These are phyloP conservation scores for Naganishia vaughanmartiniae DNA, from an alignment of 768 basidiomycete species.

Conservation along the genomic window DNA sequence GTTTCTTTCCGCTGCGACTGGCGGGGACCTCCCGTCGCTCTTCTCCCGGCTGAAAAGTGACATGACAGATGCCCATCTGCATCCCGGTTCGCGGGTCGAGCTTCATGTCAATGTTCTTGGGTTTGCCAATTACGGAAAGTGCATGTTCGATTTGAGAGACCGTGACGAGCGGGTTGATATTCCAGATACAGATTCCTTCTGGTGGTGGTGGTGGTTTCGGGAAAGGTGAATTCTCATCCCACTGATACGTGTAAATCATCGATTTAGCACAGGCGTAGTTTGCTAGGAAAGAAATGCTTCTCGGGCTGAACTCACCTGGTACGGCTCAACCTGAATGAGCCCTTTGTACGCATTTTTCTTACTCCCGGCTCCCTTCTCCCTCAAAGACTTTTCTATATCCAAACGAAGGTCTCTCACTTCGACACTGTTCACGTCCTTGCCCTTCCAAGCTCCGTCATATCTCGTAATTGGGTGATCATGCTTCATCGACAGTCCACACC, in stretches of 20 bases:
- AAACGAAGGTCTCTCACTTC: conserved; percentile 25
- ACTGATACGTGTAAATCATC: conserved; percentile 55
- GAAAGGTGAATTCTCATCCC: conserved; percentile 69
- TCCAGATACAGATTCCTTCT: conserved; percentile 65
- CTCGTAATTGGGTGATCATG: conserved; percentile 18
- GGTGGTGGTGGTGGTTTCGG: conserved; percentile 66
- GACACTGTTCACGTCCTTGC: conserved; percentile 18
- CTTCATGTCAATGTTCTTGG: conserved; percentile 70
- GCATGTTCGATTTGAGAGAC: conserved; percentile 64
- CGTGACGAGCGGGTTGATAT: conserved; percentile 70
- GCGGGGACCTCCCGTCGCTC: conserved; percentile 25
- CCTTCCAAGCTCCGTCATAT: conserved; percentile 2
- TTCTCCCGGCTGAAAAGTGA: conserved; percentile 58
- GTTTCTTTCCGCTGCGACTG: conserved; percentile 12
- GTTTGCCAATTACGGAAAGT: conserved; percentile 63
- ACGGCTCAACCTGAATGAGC: conserved; percentile 12
- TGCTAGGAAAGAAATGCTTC: background rate
- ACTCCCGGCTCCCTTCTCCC: conserved; percentile 24
- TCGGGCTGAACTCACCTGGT: conserved; percentile 9
- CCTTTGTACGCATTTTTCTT: conserved; percentile 27
- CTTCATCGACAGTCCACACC: conserved; percentile 13
- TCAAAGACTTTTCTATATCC: conserved; percentile 15
- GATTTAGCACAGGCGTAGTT: background rate
- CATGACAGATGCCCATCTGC: conserved; percentile 74
- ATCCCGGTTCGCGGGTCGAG: conserved; percentile 76